These are phyloP conservation scores for Fusarium mundagurra DNA, from an alignment of 2,329 filamentous ascomycete species.

Conservation along the genomic window DNA sequence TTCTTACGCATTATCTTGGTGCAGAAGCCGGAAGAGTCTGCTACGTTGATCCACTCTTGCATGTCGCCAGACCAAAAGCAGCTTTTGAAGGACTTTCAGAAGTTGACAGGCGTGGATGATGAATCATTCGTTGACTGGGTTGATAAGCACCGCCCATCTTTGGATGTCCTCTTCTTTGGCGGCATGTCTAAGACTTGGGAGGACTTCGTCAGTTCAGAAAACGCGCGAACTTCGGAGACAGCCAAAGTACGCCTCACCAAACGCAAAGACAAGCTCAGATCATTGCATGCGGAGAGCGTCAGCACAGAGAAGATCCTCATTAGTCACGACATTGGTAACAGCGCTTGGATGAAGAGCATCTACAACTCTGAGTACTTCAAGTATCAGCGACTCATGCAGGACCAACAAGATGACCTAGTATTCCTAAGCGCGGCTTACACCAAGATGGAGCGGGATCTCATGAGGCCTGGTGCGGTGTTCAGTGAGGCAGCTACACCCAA, in stretches of 20 bases:
- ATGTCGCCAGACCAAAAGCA: slow-evolving; percentile 76
- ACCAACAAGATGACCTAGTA: slow-evolving; percentile 88
- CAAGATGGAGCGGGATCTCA: slow-evolving; percentile 81
- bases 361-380: slow-evolving; percentile 92
- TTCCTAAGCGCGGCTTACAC: slow-evolving; percentile 81
- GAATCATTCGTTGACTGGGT: slow-evolving; percentile 90
- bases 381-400: slow-evolving; percentile 87
- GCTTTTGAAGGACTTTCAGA: slow-evolving; percentile 80
- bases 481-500: slow-evolving; percentile 71
- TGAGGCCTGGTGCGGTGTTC: slow-evolving; percentile 83
- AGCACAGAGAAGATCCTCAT: slow-evolving; percentile 76
- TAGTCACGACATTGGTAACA: slow-evolving; percentile 87
- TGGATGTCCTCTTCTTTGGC: slow-evolving; percentile 86
- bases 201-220: slow-evolving; percentile 84
- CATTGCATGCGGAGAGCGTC: slow-evolving; percentile 78
- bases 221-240: slow-evolving; percentile 80
- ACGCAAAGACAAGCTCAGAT: slow-evolving; percentile 82
- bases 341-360: slow-evolving; percentile 95
- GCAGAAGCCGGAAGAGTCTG: slow-evolving; percentile 88
- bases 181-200: slow-evolving; percentile 87
- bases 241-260: slow-evolving; percentile 75
- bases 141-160: slow-evolving; percentile 78
- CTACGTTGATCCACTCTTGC: slow-evolving; percentile 76
- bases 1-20: slow-evolving; percentile 93
- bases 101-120: slow-evolving; percentile 88